phyloP scores from a whole-genome alignment of 1,284 basidiomycete genomes.

The Amylostereum chailletii region DNA sequence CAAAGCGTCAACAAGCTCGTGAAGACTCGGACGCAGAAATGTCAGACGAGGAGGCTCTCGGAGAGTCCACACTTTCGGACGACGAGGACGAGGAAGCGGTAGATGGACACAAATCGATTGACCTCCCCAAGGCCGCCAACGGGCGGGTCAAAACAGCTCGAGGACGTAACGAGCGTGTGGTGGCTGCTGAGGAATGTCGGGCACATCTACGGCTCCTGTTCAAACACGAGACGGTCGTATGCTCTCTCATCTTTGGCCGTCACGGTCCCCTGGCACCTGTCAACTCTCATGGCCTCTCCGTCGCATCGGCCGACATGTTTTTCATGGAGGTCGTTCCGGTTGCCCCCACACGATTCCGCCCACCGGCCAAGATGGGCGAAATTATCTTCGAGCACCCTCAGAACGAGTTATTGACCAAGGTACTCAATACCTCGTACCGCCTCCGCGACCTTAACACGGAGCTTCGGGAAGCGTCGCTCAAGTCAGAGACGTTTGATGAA shows the following conservation, averaged over 20 bases:
- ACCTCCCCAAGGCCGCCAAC: constrained; percentile 60
- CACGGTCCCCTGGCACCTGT: constrained; percentile 79
- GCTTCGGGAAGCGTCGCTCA: constrained; percentile 53
- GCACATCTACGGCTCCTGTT: constrained; percentile 90
- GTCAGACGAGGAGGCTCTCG: constrained; percentile 37
- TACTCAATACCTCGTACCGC: constrained; percentile 77
- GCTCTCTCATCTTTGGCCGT: constrained; percentile 84
- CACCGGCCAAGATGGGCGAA: constrained; percentile 89
- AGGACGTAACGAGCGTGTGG: constrained; percentile 81
- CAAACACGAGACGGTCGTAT: constrained; percentile 74
- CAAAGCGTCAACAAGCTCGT: background rate
- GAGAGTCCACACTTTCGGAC: constrained; percentile 35
- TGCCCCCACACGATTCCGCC: constrained; percentile 93
- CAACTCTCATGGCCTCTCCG: constrained; percentile 42
- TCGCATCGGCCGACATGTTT: constrained; percentile 90
- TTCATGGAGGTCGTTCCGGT: constrained; percentile 93
- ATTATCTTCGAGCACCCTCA: constrained; percentile 94
- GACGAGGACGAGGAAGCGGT: constrained; percentile 37
- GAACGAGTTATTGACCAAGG: constrained; percentile 86
- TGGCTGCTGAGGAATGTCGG: constrained; percentile 88
- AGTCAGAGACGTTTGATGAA: constrained; percentile 50
- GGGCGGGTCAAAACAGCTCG: constrained; percentile 70
- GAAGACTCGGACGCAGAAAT: constrained; percentile 40
- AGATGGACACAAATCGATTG: constrained; percentile 16
- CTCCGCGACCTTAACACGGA: constrained; percentile 74